Evolutionary conservation across 768 basidiomycete genomes (phyloP), one percentile per base, ranked within the genome.

Genomic region (Scleroderma citrinum): DNA sequence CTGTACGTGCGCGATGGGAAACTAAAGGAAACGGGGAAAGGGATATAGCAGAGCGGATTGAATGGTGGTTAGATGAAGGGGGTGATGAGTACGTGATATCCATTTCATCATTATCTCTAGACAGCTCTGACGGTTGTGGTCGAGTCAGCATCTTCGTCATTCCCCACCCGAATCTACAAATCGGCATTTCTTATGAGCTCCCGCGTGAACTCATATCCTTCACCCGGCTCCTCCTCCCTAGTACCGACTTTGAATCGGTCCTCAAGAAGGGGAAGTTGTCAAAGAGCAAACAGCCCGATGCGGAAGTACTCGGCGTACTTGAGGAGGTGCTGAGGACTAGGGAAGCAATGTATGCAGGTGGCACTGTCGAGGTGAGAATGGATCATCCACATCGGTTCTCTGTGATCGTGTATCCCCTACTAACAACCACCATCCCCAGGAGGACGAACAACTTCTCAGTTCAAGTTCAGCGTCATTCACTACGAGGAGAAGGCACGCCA

Each of bases 61-160:
- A 97, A 52, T 96, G 89, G 83, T 93, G 93, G 89, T 70, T 98
- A 12, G 92, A 96, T 54, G 78, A 85, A 60, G 88, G 85, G 3
- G 86, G 86, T 17, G 92, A 95, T 55, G 93, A 96, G 92, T 93
- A 60, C 55, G 83, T 71, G 29, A 34, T 40, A 36, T 42, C 32
- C 21, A 24, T 11, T 17, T 20, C 34, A 1, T 37, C 29, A 6
- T 47, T 20, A 12, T 35, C 14, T 6, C 47, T 34, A 51, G 50
- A 11, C 24, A n/a, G 14, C 20, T 41, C 40, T 35, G 11, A 41
- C 2, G n/a, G 13, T 38, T 20, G 20, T 40, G 21, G 12, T 10
- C 48, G 32, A 7, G 19, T 49, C 20, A 56, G 55, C 43, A 36
- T 42, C 3, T 57, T 52, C 44, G 29, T 56, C 29, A 49, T 57